phyloP scores from a whole-genome alignment of 176 grass and related monocot species.

The Eleusine indica region DNA sequence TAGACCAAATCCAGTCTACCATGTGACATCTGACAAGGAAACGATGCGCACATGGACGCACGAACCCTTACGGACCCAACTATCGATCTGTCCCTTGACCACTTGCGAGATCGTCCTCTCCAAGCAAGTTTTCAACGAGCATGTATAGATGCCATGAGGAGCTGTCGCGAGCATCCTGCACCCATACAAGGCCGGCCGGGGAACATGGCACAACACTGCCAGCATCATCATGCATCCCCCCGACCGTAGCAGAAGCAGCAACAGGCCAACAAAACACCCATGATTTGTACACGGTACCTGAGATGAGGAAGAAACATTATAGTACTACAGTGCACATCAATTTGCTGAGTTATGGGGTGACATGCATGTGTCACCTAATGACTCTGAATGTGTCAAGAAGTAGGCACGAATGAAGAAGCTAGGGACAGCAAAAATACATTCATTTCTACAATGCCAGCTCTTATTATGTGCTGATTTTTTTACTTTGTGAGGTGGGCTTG shows the following conservation, averaged over 20 bases:
- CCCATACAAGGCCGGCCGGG: constrained; percentile 1
- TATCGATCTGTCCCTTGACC: constrained; percentile 21
- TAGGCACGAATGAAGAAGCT: not conserved
- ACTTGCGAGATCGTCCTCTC: not conserved
- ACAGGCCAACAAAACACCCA: not conserved
- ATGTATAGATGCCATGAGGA: not conserved
- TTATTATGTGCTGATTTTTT: not conserved
- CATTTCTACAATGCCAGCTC: constrained; percentile 6
- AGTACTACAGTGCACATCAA: not conserved
- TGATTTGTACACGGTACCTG: not conserved
- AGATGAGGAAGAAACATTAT: not conserved
- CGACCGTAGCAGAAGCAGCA: not conserved
- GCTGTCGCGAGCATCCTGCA: not conserved
- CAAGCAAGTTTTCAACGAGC: too few relatives aligned
- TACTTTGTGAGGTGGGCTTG: not conserved
- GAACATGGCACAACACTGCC: too few relatives aligned
- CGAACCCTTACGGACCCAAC: not conserved
- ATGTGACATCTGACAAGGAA: constrained; percentile 21
- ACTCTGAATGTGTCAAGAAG: not conserved
- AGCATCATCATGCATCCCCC: too few relatives aligned
- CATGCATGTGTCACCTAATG: constrained; percentile 25
- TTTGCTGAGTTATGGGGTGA: constrained; percentile 30
- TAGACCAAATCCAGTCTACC: not conserved
- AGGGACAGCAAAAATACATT: constrained; percentile 16
- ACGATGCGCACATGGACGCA: constrained; percentile 23